Evolutionary conservation across 2,329 filamentous ascomycete species (phyloP), one percentile per base, ranked within the genome.

Genomic region (Periconia macrospinosa): DNA sequence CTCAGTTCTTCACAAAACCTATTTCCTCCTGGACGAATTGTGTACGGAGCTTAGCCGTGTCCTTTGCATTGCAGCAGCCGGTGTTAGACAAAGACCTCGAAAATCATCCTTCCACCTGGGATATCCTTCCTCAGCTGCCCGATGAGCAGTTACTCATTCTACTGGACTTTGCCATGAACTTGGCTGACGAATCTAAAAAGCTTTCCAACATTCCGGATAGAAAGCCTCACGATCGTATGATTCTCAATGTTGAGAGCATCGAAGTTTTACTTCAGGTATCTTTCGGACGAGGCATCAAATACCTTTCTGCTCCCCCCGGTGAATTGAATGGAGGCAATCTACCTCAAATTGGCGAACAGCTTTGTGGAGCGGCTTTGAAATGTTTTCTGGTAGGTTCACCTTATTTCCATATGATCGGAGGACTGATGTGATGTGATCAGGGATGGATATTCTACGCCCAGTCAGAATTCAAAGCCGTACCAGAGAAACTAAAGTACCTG

Each of bases 401-500:
- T 2, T 8, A 19, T 10, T 3, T 37, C n/a, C 10, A 5, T 9
- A 1, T 2, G 10, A 6, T 20, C 19, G 33, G 20, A 15, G 15
- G 7, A 46, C 63, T 69, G 43, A 69, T 45, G 2, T 8, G n/a
- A 27, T 17, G 3, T 13, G 0, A 35, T n/a, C n/a, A 89, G 86
- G 82, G 87, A 5, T 93, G 89, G 89, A 81, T 91, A 30, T 80
- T 85, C 61, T 92, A 91, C 65, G 86, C 86, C 6, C 88, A 91
- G 63, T 82, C 84, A 33, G 79, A 83, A 27, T 85, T 86, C 47
- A 76, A 82, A 2, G 80, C 82, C 44, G 81, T 83, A 33, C 81
- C 81, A 15, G 78, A 82, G 15, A 78, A 88, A 30, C 75, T 88
- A 2, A 76, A 80, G 17, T 78, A 83, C 17, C 78, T 92, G 14